Evolutionary conservation across 202 grass and related monocot species (phyloP).

Genomic region (Cymbopogon flexuosus): DNA sequence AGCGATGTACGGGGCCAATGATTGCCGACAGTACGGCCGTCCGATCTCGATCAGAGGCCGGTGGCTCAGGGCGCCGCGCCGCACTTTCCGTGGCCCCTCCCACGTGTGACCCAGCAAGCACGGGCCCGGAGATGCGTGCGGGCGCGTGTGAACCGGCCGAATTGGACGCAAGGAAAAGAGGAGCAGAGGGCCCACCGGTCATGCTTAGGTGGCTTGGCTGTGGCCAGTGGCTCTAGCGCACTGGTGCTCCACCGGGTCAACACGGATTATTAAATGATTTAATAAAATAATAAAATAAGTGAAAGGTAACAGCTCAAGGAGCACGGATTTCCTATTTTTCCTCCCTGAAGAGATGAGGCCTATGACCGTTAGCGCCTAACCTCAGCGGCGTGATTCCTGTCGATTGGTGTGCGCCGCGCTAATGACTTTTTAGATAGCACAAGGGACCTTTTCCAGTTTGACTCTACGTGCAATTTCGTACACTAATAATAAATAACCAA

Average conservation of each 20-base stretch:
- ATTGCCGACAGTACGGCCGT: constrained; percentile 34
- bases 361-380: constrained; percentile 19
- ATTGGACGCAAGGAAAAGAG: neutral
- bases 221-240: neutral
- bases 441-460: neutral
- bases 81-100: constrained; percentile 7
- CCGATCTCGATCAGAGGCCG: constrained; percentile 41
- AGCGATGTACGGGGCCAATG: constrained; percentile 24
- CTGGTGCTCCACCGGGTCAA: neutral
- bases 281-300: neutral
- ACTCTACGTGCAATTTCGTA: constrained; percentile 17
- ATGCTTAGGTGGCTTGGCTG: neutral
- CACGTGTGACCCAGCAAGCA: neutral
- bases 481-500: neutral
- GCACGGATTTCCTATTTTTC: constrained; percentile 33
- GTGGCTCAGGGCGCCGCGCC: neutral
- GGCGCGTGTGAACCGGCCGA: neutral
- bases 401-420: constrained; percentile 20
- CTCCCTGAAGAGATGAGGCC: neutral
- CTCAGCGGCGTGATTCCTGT: constrained; percentile 6
- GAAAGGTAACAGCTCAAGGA: neutral
- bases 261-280: neutral
- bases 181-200: neutral
- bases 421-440: neutral
- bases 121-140: neutral